A percentile compares a stretch with the other conserved stretches of the same genome.
Conservation (phyloP, 2,329 filamentous ascomycete genomes). For the Colletotrichum incanum region DNA sequence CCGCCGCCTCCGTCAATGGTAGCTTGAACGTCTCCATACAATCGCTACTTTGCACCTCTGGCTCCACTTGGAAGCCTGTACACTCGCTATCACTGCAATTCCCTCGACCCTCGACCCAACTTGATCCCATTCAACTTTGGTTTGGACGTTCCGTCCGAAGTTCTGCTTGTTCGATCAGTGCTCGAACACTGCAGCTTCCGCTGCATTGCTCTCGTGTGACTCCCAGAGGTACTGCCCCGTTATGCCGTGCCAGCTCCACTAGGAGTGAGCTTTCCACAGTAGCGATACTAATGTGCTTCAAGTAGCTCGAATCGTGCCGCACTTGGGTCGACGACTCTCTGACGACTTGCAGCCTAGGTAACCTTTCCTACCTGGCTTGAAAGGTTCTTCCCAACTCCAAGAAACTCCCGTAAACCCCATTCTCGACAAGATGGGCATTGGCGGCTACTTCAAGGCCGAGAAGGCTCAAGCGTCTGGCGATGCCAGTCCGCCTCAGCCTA, state of each 20-base stretch:
- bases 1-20: slow-evolving; percentile 31
- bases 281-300: not conserved
- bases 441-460: slow-evolving; percentile 74
- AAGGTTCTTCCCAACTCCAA: not conserved
- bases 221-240: slow-evolving; percentile 4
- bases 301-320: not conserved
- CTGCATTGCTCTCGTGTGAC: slow-evolving; percentile 20
- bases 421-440: slow-evolving; percentile 69
- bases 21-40: slow-evolving; percentile 23
- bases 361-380: not conserved
- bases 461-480: slow-evolving; percentile 55
- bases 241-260: slow-evolving; percentile 1
- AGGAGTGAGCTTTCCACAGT: not conserved
- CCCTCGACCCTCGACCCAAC: not conserved
- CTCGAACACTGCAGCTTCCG: not conserved
- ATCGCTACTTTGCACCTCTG: slow-evolving; percentile 26
- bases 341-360: not conserved
- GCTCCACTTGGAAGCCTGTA: slow-evolving; percentile 40
- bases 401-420: not conserved
- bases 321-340: slow-evolving; percentile 4
- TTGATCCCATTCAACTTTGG: slow-evolving; percentile 4
- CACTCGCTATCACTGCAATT: slow-evolving; percentile 27
- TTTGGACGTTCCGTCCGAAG: not conserved
- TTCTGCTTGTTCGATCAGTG: not conserved
- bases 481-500: slow-evolving; percentile 43